Base-by-base conservation (phyloP, 2,329 filamentous ascomycete genomes). In the Penicillium janthinellum region DNA sequence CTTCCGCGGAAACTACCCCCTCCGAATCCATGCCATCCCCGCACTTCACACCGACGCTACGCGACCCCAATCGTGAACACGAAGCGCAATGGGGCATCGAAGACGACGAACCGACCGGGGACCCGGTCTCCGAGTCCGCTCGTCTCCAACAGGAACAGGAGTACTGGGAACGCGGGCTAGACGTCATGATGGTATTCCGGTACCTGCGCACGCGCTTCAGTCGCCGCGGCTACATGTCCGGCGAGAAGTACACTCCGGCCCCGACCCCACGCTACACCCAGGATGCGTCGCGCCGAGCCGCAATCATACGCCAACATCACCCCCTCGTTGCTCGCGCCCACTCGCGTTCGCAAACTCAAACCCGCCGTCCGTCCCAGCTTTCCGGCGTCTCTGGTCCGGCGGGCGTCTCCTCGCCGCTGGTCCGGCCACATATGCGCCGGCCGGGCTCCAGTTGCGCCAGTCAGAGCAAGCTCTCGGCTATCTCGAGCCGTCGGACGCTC, bases 151-250 rank as follows among this genome's bases (percentile, higher is more conserved):
- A 77, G 49, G 85, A 87, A 59, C 80, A 80, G 22, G 90, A 95
- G 38, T 95, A 96, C 71, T 99, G 95, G 95, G 93, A 98, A 77
- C 88, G 89, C 61, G 91, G 96, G 56, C 84, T 98, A 5, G 93
- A 98, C 70, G 86, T 97, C 65, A 90, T 90, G 72, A 90, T 96
- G 74, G 90, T 98, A 37, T 98, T 98, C 79, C 87, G 88, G 51
- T 98, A 95, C 72, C 83, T 96, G 34, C 86, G 88, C 59, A 90
- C 86, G 17, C 88, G 91, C 60, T 94, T 96, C 74, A 71, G 71
- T 82, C 86, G 59, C 80, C 84, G 15, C 78, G 80, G 68, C 20
- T 69, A 67, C 45, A 69, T 69, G 67, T 50, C 63, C 50, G 67
- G 67, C 48, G 70, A 69, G 62, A 66, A 74, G 6, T 73, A 81